Percentiles rank a stretch among this genome's conserved stretches.
Conservation (phyloP, 75 land plant genomes). For the Pinus tabuliformis region DNA sequence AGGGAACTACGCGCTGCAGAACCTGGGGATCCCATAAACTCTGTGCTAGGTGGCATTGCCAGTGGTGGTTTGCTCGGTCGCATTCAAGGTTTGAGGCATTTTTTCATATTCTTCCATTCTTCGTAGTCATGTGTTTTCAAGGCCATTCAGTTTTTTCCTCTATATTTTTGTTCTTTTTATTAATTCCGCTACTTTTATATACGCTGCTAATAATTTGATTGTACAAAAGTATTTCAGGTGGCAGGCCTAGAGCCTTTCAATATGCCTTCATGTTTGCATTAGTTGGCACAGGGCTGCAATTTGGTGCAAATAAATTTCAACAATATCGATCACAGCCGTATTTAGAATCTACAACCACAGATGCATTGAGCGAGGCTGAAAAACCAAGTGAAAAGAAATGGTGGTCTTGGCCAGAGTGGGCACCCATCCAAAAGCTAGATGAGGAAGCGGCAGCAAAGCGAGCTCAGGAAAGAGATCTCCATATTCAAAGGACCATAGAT, state of each 20-base stretch:
- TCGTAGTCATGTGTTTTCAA: neutral
- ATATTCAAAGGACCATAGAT: slow-evolving; percentile 29
- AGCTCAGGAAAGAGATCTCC: slow-evolving; percentile 50
- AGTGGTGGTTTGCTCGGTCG: slow-evolving; percentile 82
- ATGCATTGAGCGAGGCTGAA: neutral
- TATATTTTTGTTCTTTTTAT: neutral
- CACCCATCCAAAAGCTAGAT: slow-evolving; percentile 71
- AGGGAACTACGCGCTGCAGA: slow-evolving; percentile 52
- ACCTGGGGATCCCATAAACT: slow-evolving; percentile 64
- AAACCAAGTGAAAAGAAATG: slow-evolving; percentile 11
- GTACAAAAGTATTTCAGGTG: slow-evolving; percentile 42
- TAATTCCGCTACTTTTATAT: neutral
- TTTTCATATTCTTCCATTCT: neutral
- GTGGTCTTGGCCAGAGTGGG: slow-evolving; percentile 71
- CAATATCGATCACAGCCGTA: slow-evolving; percentile 28
- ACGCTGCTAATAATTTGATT: neutral
- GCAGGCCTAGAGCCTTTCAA: slow-evolving; percentile 55
- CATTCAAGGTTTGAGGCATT: slow-evolving; percentile 54
- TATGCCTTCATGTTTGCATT: slow-evolving; percentile 61
- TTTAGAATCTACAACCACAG: slow-evolving; percentile 14
- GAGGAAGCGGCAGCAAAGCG: slow-evolving; percentile 76
- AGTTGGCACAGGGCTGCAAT: slow-evolving; percentile 70
- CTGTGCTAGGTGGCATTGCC: slow-evolving; percentile 58
- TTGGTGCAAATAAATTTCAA: slow-evolving; percentile 32
- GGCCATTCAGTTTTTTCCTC: neutral